These are phyloP conservation scores for Acorus calamus DNA, from an alignment of 106 monocot genomes.

Conservation along the genomic window DNA sequence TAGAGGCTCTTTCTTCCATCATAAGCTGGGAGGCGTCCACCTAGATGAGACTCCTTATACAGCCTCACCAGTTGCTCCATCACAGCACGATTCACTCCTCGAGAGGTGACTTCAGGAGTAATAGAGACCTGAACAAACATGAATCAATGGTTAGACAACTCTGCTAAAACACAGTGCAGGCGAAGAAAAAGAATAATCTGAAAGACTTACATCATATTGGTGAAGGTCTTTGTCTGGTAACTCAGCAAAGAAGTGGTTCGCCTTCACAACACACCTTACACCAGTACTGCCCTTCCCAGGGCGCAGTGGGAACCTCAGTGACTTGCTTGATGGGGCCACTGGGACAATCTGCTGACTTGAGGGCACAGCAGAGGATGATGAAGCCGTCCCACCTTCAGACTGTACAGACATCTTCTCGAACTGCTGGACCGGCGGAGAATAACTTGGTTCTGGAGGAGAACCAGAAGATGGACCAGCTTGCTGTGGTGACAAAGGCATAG, in stretches of 20 bases:
- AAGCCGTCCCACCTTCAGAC: conserved; percentile 7
- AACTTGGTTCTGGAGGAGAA: conserved; percentile 1
- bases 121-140: conserved; percentile 53
- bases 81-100: conserved; percentile 9
- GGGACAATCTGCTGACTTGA: conserved; percentile 22
- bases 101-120: conserved; percentile 66
- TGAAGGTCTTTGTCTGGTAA: conserved; percentile 79
- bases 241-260: conserved; percentile 83
- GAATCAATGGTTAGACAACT: no score
- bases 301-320: conserved; percentile 61
- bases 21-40: no score
- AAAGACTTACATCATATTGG: conserved; percentile 69
- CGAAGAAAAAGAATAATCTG: not conserved
- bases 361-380: not conserved
- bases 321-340: conserved; percentile 45
- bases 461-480: conserved; percentile 32
- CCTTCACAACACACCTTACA: conserved; percentile 58
- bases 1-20: no score
- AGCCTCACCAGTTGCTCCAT: no score
- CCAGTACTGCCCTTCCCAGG: conserved; percentile 72
- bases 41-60: no score
- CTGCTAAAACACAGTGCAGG: not conserved
- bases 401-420: conserved; percentile 43
- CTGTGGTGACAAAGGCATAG: conserved; percentile 4
- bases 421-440: conserved; percentile 23